Evolutionary conservation across 345 rosid species (phyloP).

Genomic region (Mallotus nudiflorus): DNA sequence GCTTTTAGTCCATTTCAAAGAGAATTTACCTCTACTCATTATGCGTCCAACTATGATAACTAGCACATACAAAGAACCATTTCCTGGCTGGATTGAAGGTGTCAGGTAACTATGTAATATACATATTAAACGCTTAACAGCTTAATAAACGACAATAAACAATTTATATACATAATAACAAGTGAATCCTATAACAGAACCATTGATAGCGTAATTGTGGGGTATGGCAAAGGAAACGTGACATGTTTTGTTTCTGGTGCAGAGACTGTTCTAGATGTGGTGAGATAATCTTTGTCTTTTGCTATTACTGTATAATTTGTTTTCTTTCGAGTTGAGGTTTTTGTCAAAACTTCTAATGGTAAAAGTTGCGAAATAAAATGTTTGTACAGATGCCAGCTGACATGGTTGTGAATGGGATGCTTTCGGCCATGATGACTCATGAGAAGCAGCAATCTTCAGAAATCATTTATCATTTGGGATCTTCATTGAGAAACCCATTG

Average conservation of each 20-base stretch:
- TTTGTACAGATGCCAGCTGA: slow-evolving; percentile 25
- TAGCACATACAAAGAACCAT: slow-evolving; percentile 22
- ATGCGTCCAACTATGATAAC: slow-evolving; percentile 22
- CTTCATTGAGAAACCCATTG: slow-evolving; percentile 19
- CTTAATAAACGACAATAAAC: background rate
- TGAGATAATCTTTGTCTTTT: slow-evolving; percentile 10
- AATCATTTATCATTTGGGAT: slow-evolving; percentile 17
- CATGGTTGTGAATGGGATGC: slow-evolving; percentile 28
- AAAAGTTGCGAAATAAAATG: background rate
- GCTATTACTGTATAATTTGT: too few relatives aligned
- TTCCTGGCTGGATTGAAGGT: slow-evolving; percentile 33
- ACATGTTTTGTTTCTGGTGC: slow-evolving; percentile 9
- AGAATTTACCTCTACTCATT: slow-evolving; percentile 5
- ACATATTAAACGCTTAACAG: background rate
- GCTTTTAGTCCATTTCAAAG: slow-evolving; percentile 11
- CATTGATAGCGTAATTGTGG: slow-evolving; percentile 15
- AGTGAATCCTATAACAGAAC: background rate
- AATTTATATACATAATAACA: background rate
- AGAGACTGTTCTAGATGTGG: slow-evolving; percentile 6
- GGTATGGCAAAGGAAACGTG: slow-evolving; percentile 19
- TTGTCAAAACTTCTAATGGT: background rate
- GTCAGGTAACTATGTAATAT: slow-evolving; percentile 7
- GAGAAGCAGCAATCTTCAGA: background rate
- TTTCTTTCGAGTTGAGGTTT: background rate
- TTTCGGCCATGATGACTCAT: slow-evolving; percentile 20